A percentile compares a stretch with the other conserved stretches of the same genome.
Evolutionary conservation across 257 asterid species (phyloP).

Genomic region (Solanum ossicruentum): DNA sequence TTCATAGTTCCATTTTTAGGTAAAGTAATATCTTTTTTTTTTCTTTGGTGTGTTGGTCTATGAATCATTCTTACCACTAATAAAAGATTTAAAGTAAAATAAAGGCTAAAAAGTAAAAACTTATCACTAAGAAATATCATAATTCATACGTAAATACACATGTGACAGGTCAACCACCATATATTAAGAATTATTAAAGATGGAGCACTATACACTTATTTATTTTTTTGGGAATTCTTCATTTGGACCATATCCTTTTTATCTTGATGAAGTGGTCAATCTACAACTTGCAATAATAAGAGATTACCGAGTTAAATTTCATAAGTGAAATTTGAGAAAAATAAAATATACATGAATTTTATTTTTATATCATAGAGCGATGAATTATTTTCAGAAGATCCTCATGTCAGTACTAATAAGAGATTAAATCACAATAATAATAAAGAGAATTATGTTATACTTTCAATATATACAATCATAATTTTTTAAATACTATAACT

Average conservation of each 20-base stretch:
- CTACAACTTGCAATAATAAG: background rate
- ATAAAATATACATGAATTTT: no score
- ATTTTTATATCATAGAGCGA: no score
- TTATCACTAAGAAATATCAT: background rate
- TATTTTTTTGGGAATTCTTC: background rate
- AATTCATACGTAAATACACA: background rate
- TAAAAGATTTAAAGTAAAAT: no score
- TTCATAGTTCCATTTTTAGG: no score
- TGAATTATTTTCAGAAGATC: no score
- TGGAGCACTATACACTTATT: background rate
- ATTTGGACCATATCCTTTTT: background rate
- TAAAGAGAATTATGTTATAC: no score
- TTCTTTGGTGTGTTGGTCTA: no score
- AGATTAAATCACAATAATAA: background rate
- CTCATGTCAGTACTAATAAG: background rate
- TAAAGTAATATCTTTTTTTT: no score
- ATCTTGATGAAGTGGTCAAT: background rate
- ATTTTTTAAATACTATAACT: background rate
- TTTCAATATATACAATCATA: background rate
- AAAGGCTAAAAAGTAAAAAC: background rate
- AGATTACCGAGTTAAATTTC: background rate
- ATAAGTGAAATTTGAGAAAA: no score
- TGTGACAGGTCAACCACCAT: background rate
- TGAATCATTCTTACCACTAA: no score
- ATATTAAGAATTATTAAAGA: background rate